Conservation (phyloP, 257 asterid genomes). For the Solanum pinnatisectum region DNA sequence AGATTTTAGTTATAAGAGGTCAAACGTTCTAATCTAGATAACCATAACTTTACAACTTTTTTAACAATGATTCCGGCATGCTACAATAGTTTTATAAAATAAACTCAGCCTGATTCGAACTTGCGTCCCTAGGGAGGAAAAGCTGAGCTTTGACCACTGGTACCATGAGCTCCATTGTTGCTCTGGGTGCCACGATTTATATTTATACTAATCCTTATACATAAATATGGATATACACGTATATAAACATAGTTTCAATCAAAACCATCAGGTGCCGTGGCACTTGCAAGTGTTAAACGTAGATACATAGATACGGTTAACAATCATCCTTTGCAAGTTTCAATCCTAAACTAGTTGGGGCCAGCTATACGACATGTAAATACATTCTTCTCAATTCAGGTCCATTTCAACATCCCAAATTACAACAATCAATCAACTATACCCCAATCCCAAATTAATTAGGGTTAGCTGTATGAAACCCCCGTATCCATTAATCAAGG, state of each 20-base stretch:
- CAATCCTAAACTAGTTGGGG: neutral
- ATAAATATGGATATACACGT: neutral
- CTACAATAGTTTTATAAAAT: neutral
- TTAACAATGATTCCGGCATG: neutral
- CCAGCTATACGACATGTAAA: neutral
- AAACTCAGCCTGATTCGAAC: neutral
- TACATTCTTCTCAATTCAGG: neutral
- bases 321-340: neutral
- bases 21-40: neutral
- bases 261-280: neutral
- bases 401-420: neutral
- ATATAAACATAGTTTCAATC: neutral
- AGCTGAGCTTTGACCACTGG: neutral
- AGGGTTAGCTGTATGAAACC: neutral
- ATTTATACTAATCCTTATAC: neutral
- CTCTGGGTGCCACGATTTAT: neutral
- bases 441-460: neutral
- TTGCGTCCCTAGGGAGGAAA: neutral
- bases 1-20: neutral
- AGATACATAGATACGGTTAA: neutral
- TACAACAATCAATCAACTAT: neutral
- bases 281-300: neutral
- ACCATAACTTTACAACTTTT: neutral
- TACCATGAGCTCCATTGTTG: neutral
- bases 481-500: neutral